Evolutionary conservation across 441 rosid genomes (phyloP).

Genomic region (Corymbia citriodora): DNA sequence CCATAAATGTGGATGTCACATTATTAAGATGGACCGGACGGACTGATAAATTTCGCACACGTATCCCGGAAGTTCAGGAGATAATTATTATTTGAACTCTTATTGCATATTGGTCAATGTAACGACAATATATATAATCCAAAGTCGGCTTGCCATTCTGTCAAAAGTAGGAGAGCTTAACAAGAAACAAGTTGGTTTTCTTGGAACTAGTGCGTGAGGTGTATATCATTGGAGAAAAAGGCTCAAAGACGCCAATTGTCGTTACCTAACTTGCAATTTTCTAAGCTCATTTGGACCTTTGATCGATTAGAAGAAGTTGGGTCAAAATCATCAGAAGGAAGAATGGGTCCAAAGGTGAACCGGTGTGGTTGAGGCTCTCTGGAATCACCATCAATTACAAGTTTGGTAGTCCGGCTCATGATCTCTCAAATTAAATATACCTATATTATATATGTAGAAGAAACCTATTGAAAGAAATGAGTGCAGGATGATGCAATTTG

Average conservation of each 20-base stretch:
- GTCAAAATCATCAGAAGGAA: not conserved
- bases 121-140: not conserved
- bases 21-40: not conserved
- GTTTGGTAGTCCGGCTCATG: not conserved
- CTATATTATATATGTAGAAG: not conserved
- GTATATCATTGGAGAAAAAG: not conserved
- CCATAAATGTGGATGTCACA: too few relatives aligned
- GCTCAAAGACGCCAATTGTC: not conserved
- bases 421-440: not conserved
- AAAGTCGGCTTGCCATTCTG: not conserved
- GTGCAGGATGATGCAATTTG: not conserved
- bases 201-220: not conserved
- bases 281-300: not conserved
- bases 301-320: not conserved
- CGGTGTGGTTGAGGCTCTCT: not conserved
- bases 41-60: not conserved
- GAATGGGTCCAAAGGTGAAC: not conserved
- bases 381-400: not conserved
- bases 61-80: not conserved
- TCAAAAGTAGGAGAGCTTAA: not conserved
- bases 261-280: not conserved
- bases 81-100: not conserved
- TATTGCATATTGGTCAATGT: not conserved
- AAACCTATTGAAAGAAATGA: not conserved
- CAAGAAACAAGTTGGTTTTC: not conserved